Conservation (phyloP, 768 basidiomycete species). For the Podaxis sp. region DNA sequence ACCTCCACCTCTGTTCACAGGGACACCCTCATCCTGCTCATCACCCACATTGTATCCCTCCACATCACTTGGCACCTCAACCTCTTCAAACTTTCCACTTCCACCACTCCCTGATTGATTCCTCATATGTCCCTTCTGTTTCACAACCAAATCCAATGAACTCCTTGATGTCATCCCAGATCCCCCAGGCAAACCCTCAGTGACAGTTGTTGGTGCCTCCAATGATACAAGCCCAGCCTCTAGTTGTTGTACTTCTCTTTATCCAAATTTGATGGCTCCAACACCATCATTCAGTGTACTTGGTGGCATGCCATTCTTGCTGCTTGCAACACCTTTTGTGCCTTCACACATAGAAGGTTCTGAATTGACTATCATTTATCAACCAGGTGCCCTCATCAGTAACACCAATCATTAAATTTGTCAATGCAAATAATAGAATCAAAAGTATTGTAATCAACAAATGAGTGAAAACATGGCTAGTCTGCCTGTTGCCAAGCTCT, state of each 20-base stretch:
- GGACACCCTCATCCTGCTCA: conserved; percentile 49
- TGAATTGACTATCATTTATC: conserved; percentile 54
- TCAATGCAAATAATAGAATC: neutral
- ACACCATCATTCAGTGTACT: conserved; percentile 54
- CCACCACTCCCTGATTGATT: conserved; percentile 37
- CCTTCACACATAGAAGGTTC: conserved; percentile 58
- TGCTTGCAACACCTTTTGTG: conserved; percentile 47
- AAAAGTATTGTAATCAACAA: conserved; percentile 59
- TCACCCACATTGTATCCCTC: conserved; percentile 36
- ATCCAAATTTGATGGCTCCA: conserved; percentile 43
- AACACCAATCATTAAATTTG: neutral
- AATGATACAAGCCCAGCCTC: neutral
- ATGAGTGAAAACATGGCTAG: conserved; percentile 68
- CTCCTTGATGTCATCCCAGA: conserved; percentile 24
- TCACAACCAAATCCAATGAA: conserved; percentile 39
- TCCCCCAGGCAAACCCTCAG: neutral
- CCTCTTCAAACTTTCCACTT: conserved; percentile 61
- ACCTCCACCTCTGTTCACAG: conserved; percentile 22
- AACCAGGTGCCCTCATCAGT: neutral
- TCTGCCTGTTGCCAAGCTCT: conserved; percentile 72
- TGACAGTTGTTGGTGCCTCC: neutral
- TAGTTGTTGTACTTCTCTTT: conserved; percentile 38
- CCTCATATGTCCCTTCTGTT: conserved; percentile 16
- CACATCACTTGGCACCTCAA: conserved; percentile 64
- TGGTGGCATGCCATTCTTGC: conserved; percentile 43